Percentiles rank a stretch among this genome's conserved stretches.
These are phyloP conservation scores for Pseudoperonospora humuli DNA, from an alignment of 352 stramenopile species.

Conservation along the genomic window DNA sequence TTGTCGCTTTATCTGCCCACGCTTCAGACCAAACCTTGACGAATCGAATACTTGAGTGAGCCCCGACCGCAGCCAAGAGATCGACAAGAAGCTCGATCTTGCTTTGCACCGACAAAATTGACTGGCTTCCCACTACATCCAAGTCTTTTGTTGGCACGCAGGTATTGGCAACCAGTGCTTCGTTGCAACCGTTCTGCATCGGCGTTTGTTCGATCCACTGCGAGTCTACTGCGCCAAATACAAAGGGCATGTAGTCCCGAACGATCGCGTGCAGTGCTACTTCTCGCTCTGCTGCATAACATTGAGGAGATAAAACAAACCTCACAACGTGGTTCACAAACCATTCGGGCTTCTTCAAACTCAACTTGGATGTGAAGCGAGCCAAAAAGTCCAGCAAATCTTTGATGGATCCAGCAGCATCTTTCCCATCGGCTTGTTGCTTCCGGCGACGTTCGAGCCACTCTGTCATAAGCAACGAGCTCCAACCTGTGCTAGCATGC, in stretches of 20 bases:
- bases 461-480: constrained; percentile 28
- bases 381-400: constrained; percentile 36
- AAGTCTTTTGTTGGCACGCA: constrained; percentile 6
- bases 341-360: constrained; percentile 64
- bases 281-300: constrained; percentile 21
- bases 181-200: constrained; percentile 16
- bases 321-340: constrained; percentile 59
- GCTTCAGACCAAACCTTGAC: constrained; percentile 38
- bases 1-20: constrained; percentile 25
- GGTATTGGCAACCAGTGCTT: background rate
- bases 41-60: constrained; percentile 25
- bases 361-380: constrained; percentile 40
- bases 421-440: constrained; percentile 1
- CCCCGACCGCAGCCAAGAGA: constrained; percentile 13
- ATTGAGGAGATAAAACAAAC: constrained; percentile 37
- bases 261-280: constrained; percentile 29
- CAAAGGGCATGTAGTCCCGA: constrained; percentile 30
- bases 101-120: constrained; percentile 11
- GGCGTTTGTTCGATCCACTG: constrained; percentile 7
- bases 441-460: constrained; percentile 22
- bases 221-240: constrained; percentile 36
- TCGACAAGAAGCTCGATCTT: constrained; percentile 20
- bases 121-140: constrained; percentile 19
- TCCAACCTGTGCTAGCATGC: constrained; percentile 31
- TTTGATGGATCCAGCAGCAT: constrained; percentile 10